phyloP scores from a whole-genome alignment of 2,329 filamentous ascomycete genomes.

The Biscogniauxia marginata region DNA sequence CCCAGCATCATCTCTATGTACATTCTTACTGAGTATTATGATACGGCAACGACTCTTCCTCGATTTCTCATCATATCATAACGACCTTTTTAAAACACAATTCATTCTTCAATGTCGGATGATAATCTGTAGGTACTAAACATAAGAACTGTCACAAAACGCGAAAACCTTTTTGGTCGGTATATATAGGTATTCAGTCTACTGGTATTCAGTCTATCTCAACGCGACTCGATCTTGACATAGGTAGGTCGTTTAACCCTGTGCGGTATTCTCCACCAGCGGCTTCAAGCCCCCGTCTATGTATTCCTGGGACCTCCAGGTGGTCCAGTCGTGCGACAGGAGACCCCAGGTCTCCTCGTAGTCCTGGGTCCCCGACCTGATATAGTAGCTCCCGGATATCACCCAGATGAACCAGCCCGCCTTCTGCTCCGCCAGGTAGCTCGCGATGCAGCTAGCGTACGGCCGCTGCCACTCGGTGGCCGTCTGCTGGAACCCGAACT shows the following conservation, averaged over 20 bases:
- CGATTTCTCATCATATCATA: too few species aligned
- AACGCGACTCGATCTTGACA: too few species aligned
- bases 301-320: constrained; percentile 46
- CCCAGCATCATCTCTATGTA: too few species aligned
- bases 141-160: too few species aligned
- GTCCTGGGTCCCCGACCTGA: constrained; percentile 51
- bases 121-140: too few species aligned
- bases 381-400: constrained; percentile 58
- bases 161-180: too few species aligned
- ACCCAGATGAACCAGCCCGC: constrained; percentile 61
- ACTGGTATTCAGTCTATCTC: too few species aligned
- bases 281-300: constrained; percentile 41
- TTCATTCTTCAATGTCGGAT: too few species aligned
- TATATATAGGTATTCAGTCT: too few species aligned
- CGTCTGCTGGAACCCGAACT: constrained; percentile 55
- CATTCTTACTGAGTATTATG: too few species aligned
- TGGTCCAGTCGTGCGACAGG: constrained; percentile 53
- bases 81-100: too few species aligned
- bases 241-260: constrained; percentile 9
- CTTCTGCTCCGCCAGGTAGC: constrained; percentile 47
- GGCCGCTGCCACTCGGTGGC: constrained; percentile 43
- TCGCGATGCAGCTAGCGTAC: constrained; percentile 52
- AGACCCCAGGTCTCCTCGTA: constrained; percentile 59
- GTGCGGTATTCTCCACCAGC: constrained; percentile 36
- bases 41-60: too few species aligned